These are phyloP conservation scores for Platismatia glauca DNA, from an alignment of 495 filamentous ascomycete species.

Conservation along the genomic window DNA sequence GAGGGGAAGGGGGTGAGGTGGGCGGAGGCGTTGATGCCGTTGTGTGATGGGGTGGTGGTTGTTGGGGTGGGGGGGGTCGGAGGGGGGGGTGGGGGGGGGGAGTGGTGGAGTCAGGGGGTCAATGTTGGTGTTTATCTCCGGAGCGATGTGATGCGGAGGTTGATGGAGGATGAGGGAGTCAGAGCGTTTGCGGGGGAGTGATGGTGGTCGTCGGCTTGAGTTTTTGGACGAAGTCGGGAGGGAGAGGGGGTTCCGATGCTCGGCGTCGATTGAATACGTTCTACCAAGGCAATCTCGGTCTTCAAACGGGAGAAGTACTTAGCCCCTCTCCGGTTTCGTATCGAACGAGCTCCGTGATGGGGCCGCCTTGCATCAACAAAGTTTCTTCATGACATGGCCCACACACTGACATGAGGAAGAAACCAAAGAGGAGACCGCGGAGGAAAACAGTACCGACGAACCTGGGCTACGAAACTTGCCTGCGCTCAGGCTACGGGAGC, in stretches of 20 bases:
- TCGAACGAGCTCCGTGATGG: neutral
- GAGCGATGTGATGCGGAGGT: slow-evolving; percentile 2
- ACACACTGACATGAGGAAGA: neutral
- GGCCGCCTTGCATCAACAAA: neutral
- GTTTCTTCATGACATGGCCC: neutral
- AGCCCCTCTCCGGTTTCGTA: neutral
- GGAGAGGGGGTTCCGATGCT: neutral
- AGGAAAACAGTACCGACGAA: neutral
- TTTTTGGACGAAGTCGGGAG: neutral
- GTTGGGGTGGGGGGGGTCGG: neutral
- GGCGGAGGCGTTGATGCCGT: neutral
- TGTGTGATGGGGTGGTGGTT: neutral
- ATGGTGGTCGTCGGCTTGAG: neutral
- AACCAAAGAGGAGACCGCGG: neutral
- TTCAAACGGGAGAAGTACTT: neutral
- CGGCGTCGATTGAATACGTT: neutral
- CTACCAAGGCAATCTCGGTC: neutral
- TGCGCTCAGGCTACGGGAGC: neutral
- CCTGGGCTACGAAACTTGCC: neutral
- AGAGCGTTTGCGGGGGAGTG: neutral
- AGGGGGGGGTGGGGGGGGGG: neutral
- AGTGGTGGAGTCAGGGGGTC: neutral
- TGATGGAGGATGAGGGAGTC: neutral
- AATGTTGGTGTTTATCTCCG: neutral
- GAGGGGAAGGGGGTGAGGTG: neutral